These are phyloP conservation scores for Colletotrichum chrysophilum DNA, from an alignment of 2,329 filamentous ascomycete genomes.

Conservation along the genomic window DNA sequence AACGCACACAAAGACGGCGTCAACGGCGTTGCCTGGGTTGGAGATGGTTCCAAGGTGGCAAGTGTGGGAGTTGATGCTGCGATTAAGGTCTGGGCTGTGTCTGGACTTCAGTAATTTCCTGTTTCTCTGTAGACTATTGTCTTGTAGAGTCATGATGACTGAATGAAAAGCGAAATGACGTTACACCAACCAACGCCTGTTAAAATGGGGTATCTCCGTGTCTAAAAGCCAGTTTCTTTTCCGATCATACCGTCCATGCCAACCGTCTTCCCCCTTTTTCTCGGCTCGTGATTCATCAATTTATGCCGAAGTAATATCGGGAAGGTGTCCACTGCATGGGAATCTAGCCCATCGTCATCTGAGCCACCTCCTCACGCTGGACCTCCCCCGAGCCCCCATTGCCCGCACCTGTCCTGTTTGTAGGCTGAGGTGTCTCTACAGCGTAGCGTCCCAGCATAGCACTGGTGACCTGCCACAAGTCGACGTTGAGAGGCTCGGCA, in stretches of 20 bases:
- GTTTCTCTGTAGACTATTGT: not conserved
- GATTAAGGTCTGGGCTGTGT: conserved; percentile 85
- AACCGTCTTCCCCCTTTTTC: not conserved
- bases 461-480: conserved; percentile 19
- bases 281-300: not conserved
- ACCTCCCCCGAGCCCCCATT: conserved; percentile 26
- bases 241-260: not conserved
- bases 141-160: not conserved
- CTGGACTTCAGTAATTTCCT: conserved; percentile 51
- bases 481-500: not conserved
- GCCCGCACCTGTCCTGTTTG: not conserved
- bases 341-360: conserved; percentile 45
- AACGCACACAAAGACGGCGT: conserved; percentile 98
- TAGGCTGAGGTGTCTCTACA: not conserved
- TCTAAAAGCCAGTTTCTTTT: not conserved
- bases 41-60: conserved; percentile 67
- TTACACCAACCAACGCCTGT: conserved; percentile 1
- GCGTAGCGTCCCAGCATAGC: conserved; percentile 17
- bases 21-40: conserved; percentile 83
- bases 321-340: not conserved
- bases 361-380: conserved; percentile 37
- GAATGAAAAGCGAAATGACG: conserved; percentile 6
- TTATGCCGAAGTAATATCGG: not conserved
- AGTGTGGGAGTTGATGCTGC: conserved; percentile 87
- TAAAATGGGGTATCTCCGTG: conserved; percentile 9